A percentile compares a stretch with the other conserved stretches of the same genome.
Evolutionary conservation across 2,329 filamentous ascomycete species (phyloP).

Genomic region (Arthrobotrys iridis): DNA sequence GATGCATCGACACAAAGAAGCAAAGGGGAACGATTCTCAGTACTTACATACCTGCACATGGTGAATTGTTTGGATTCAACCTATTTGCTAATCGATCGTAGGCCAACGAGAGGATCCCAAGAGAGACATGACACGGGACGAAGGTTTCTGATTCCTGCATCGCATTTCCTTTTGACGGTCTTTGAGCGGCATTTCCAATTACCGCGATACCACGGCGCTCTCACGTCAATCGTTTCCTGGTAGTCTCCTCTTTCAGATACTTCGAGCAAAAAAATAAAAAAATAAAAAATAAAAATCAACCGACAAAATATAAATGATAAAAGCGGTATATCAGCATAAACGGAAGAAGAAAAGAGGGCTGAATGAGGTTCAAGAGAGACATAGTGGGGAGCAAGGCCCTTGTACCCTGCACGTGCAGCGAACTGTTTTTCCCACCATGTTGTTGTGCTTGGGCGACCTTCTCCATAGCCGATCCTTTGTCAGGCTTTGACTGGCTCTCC

Average conservation of each 20-base stretch:
- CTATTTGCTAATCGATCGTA: not conserved
- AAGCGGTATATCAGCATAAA: not conserved
- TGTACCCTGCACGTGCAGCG: slow-evolving; percentile 44
- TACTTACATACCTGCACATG: not conserved
- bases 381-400: slow-evolving; percentile 19
- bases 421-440: slow-evolving; percentile 41
- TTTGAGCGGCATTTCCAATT: slow-evolving; percentile 39
- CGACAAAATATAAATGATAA: too few species aligned
- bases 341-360: slow-evolving; percentile 34
- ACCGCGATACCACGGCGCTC: slow-evolving; percentile 34
- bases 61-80: not conserved
- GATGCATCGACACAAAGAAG: slow-evolving; percentile 22
- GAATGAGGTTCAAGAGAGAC: slow-evolving; percentile 11
- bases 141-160: not conserved
- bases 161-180: slow-evolving; percentile 18
- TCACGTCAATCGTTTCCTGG: slow-evolving; percentile 22
- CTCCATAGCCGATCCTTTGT: slow-evolving; percentile 31
- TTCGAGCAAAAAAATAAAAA: not conserved
- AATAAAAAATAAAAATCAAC: not conserved
- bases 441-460: slow-evolving; percentile 30
- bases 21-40: not conserved
- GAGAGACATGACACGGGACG: not conserved
- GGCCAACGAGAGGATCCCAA: not conserved
- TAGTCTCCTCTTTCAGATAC: not conserved
- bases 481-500: slow-evolving; percentile 8